Evolutionary conservation across 2,329 filamentous ascomycete species (phyloP), one percentile per base, ranked within the genome.

Genomic region (Monosporascus sp.): DNA sequence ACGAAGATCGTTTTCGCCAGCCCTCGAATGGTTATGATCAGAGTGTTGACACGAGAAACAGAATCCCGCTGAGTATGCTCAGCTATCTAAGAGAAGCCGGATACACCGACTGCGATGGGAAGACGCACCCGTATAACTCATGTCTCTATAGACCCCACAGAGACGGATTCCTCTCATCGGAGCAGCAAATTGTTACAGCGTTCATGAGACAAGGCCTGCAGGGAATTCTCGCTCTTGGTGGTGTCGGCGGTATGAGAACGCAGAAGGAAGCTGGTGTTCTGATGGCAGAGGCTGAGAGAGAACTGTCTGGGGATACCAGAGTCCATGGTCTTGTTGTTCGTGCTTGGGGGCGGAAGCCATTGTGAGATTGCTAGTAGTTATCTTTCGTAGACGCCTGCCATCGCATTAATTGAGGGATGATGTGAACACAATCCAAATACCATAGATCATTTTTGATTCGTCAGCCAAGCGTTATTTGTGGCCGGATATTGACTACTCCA

Each of bases 341-440:
- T 18, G 56, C 58, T n/a, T 59, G 58, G 58, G 58, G 58, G 5
- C 55, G 35, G 46, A 59, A 56, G 26, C 51, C 54, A 14, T 14
- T 43, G 9, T 14, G 18, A 43, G 40, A 18, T 35, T 14, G 31
- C 31, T 11, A 22, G 20, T 5, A 35, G 31, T 9, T 35, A 14
- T 5, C 5, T 35, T 35, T 14, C 31, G 11, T 35, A 5, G 11
- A 1, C 11, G 11, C 31, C 31, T 35, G 11, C 31, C 31, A 35
- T 35, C 14, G 31, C 31, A 35, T 35, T 35, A 5, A 35, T 14
- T 31, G 28, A 31, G 11, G 31, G 5, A 35, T 35, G 31, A 35
- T 35, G 20, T 14, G 31, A 14, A 35, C 31, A 14, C 1, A 35
- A 35, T 35, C 9, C 31, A 35, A 14, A 14, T 14, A 14, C 5